Evolutionary conservation across 2,329 filamentous ascomycete genomes (phyloP).

Genomic region (Sporothrix luriei): DNA sequence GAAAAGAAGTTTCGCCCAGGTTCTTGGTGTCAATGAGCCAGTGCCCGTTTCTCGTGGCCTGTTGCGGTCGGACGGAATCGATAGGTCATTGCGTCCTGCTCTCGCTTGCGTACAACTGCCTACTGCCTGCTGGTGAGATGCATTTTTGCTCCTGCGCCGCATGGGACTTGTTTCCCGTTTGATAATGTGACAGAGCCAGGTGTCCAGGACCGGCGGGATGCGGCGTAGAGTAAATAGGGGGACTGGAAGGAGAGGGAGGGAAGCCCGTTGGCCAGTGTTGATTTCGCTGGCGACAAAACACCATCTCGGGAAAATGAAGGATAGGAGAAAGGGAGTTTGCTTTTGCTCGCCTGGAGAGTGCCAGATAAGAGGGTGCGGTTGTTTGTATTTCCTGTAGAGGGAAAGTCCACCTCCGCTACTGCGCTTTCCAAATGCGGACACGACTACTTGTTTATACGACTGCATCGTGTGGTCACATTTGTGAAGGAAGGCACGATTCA

Average conservation of each 20-base stretch:
- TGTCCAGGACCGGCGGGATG: not conserved
- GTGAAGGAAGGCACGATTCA: not conserved
- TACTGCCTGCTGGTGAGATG: not conserved
- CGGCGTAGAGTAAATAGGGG: not conserved
- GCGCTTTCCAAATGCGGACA: not conserved
- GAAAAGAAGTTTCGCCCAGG: slow-evolving; percentile 6
- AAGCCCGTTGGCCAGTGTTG: not conserved
- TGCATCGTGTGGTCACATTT: not conserved
- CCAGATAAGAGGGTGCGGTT: not conserved
- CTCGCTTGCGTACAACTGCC: not conserved
- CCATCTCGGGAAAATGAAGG: not conserved
- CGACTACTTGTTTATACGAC: not conserved
- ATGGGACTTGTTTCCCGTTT: not conserved
- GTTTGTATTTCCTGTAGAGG: slow-evolving; percentile 7
- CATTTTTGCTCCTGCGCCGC: not conserved
- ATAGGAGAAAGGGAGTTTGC: not conserved
- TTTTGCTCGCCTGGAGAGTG: not conserved
- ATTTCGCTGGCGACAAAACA: not conserved
- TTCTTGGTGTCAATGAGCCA: slow-evolving; percentile 7
- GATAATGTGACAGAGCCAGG: slow-evolving; percentile 1
- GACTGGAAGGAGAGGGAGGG: not conserved
- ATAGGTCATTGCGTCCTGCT: not conserved
- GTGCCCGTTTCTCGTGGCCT: slow-evolving; percentile 2
- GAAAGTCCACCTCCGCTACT: not conserved
- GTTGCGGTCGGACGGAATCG: not conserved